phyloP scores from a whole-genome alignment of 1,284 basidiomycete species.

The Fereydounia khargensis region DNA sequence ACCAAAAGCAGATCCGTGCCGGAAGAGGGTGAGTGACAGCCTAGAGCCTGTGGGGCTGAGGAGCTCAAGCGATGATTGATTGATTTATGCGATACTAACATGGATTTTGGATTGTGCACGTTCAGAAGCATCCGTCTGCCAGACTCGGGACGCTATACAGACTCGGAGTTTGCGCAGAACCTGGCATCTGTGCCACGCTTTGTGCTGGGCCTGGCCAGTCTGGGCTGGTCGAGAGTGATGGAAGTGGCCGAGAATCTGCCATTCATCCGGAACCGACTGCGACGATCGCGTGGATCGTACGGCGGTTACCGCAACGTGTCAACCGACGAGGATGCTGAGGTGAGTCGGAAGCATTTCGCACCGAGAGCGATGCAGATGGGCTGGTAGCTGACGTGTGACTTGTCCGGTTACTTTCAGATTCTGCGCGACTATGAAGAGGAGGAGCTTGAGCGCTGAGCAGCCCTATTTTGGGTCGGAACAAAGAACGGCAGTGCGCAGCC shows the following conservation, averaged over 20 bases:
- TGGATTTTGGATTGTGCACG: too few relatives aligned
- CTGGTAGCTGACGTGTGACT: not conserved
- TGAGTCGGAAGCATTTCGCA: constrained; percentile 1
- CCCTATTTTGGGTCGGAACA: too few relatives aligned
- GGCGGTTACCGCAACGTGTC: constrained; percentile 49
- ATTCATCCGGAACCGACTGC: constrained; percentile 14
- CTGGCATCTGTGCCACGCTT: constrained; percentile 27
- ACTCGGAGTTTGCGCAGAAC: constrained; percentile 71
- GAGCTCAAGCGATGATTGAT: too few relatives aligned
- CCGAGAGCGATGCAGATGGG: not conserved
- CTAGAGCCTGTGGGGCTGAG: too few relatives aligned
- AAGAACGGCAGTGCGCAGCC: too few relatives aligned
- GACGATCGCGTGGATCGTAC: constrained; percentile 26
- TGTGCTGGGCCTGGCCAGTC: constrained; percentile 24
- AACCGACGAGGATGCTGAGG: constrained; percentile 50
- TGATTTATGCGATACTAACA: too few relatives aligned
- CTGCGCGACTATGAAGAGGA: constrained; percentile 51
- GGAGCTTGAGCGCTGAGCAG: constrained; percentile 31
- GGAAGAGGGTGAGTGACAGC: not conserved
- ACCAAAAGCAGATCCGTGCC: constrained; percentile 64
- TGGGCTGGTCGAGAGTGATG: constrained; percentile 18
- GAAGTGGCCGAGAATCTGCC: constrained; percentile 35
- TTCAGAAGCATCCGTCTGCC: constrained; percentile 22
- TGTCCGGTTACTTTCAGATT: constrained; percentile 11
- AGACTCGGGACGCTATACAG: constrained; percentile 46